Conservation (phyloP, 2,329 filamentous ascomycete genomes). For the Septoria petroselini region DNA sequence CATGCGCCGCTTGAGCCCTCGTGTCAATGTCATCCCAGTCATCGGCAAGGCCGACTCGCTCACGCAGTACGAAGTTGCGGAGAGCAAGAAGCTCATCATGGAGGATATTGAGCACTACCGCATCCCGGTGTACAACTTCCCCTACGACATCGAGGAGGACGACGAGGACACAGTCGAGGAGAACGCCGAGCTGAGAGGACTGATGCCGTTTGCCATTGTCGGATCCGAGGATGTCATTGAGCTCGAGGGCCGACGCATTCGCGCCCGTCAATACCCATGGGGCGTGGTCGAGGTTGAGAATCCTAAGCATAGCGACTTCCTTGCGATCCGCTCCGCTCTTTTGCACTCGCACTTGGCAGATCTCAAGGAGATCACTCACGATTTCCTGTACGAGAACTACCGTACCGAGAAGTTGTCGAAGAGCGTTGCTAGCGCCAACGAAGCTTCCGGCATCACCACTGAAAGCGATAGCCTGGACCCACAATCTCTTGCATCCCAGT, state of each 20-base stretch:
- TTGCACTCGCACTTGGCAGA: slow-evolving; percentile 97
- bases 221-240: slow-evolving; percentile 94
- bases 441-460: slow-evolving; percentile 53
- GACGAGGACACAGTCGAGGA: slow-evolving; percentile 99
- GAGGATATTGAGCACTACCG: slow-evolving; percentile 99
- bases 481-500: slow-evolving; percentile 93
- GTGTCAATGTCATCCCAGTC: slow-evolving; percentile 97
- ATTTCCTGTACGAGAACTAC: slow-evolving; percentile 99
- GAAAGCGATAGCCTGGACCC: slow-evolving; percentile 76
- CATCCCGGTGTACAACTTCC: slow-evolving; percentile 99
- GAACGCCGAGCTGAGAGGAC: slow-evolving; percentile 91
- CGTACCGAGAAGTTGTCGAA: slow-evolving; percentile 99
- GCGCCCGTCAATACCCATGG: slow-evolving; percentile 97
- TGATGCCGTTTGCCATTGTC: slow-evolving; percentile 99
- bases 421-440: slow-evolving; percentile 72
- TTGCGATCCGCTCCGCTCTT: slow-evolving; percentile 92
- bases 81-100: slow-evolving; percentile 99
- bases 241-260: slow-evolving; percentile 85
- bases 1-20: slow-evolving; percentile 97
- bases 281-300: slow-evolving; percentile 99
- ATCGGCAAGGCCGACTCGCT: slow-evolving; percentile 98
- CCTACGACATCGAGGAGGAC: slow-evolving; percentile 98
- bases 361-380: slow-evolving; percentile 98
- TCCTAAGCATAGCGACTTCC: slow-evolving; percentile 96
- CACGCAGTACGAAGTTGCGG: slow-evolving; percentile 90